phyloP scores from a whole-genome alignment of 306 rosid species.

The Vicia sativa region DNA sequence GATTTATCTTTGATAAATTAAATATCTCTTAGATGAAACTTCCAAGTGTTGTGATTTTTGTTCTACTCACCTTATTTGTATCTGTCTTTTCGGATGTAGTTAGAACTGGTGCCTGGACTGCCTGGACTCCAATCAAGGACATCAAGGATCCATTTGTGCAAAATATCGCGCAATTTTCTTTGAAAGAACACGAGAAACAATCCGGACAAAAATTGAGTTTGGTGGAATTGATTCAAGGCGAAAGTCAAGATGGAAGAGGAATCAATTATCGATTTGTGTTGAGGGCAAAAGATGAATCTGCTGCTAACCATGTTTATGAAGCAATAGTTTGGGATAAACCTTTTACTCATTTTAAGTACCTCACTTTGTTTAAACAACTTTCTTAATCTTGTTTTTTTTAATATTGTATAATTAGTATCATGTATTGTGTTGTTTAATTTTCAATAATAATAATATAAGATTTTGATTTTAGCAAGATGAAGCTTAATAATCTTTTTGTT shows the following conservation, averaged over 20 bases:
- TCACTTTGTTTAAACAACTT: conserved; percentile 47
- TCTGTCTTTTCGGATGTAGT: neutral
- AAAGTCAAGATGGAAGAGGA: conserved; percentile 57
- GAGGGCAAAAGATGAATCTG: conserved; percentile 29
- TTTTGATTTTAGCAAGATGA: too few species aligned
- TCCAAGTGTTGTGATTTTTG: neutral
- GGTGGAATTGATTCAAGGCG: conserved; percentile 41
- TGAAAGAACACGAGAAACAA: conserved; percentile 50
- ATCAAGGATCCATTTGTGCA: conserved; percentile 43
- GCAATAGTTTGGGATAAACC: conserved; percentile 48
- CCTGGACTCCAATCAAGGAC: conserved; percentile 53
- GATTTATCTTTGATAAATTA: neutral
- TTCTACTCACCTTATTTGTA: conserved; percentile 32
- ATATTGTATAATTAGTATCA: neutral
- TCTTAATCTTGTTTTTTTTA: neutral
- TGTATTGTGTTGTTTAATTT: neutral
- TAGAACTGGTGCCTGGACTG: conserved; percentile 39
- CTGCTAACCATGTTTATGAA: conserved; percentile 29
- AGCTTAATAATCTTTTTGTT: too few species aligned
- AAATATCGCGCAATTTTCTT: conserved; percentile 58
- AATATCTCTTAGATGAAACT: neutral
- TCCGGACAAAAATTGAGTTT: conserved; percentile 34
- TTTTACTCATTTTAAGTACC: conserved; percentile 41
- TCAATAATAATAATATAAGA: too few species aligned
- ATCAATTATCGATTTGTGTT: conserved; percentile 50